Evolutionary conservation across 441 rosid species (phyloP).

Genomic region (Viola pubescens): DNA sequence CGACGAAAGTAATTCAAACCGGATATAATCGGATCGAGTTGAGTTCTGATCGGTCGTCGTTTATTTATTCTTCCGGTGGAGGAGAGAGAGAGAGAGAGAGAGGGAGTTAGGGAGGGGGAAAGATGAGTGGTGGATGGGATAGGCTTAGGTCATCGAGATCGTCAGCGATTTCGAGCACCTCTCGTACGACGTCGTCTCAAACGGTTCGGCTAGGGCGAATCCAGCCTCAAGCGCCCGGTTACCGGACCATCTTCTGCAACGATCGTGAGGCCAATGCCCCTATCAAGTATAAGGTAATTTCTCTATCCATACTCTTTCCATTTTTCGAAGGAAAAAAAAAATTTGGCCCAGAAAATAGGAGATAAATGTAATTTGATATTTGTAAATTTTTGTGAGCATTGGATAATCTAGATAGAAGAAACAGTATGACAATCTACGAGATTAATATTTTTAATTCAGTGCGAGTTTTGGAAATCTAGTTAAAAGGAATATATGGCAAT

Average conservation of each 20-base stretch:
- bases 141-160: constrained; percentile 44
- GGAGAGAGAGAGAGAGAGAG: neutral
- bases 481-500: too few relatives aligned
- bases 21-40: too few relatives aligned
- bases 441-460: too few relatives aligned
- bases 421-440: too few relatives aligned
- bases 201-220: constrained; percentile 80
- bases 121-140: constrained; percentile 54
- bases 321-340: neutral
- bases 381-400: too few relatives aligned
- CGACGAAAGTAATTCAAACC: too few relatives aligned
- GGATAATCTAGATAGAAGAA: too few relatives aligned
- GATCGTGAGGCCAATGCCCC: constrained; percentile 81
- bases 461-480: too few relatives aligned
- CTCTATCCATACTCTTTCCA: neutral
- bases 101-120: neutral
- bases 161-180: constrained; percentile 27
- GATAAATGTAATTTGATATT: too few relatives aligned
- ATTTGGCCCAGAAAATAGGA: too few relatives aligned
- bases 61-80: too few relatives aligned
- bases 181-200: constrained; percentile 36
- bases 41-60: too few relatives aligned
- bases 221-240: constrained; percentile 84
- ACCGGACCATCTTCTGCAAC: constrained; percentile 79
- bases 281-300: constrained; percentile 59